Conservation (phyloP, 306 rosid species). For the Cucumis cinereus region DNA sequence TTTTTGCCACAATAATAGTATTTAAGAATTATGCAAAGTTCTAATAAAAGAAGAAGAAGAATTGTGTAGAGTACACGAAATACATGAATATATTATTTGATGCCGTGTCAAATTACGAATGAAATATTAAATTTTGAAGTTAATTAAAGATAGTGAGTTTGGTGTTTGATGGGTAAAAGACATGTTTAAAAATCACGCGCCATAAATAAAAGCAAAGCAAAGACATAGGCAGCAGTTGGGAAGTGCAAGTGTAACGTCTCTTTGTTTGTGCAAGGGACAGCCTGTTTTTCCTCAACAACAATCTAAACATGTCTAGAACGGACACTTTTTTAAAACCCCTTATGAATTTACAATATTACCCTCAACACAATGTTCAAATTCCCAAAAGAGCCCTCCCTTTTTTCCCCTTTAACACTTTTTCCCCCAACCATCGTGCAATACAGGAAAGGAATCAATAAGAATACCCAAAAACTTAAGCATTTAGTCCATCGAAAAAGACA, state of each 20-base stretch:
- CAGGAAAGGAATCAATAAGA: conserved; percentile 1
- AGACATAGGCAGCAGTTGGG: not conserved
- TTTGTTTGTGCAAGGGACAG: not conserved
- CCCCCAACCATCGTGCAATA: not conserved
- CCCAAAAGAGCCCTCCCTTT: not conserved
- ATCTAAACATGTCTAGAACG: not conserved
- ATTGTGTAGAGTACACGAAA: too few relatives aligned
- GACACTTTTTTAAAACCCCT: not conserved
- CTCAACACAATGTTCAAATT: not conserved
- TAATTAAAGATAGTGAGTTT: not conserved
- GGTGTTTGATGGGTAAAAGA: not conserved
- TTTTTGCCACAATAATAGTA: too few relatives aligned
- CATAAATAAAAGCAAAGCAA: not conserved
- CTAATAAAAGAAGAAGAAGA: too few relatives aligned
- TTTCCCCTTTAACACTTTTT: not conserved
- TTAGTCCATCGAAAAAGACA: not conserved
- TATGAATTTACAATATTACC: not conserved
- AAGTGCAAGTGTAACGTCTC: not conserved
- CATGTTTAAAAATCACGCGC: not conserved
- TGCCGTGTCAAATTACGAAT: too few relatives aligned
- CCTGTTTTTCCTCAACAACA: conserved; percentile 6
- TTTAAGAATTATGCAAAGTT: too few relatives aligned
- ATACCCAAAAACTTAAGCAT: not conserved
- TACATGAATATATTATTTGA: too few relatives aligned
- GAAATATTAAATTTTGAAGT: not conserved